These are phyloP conservation scores for Penicillium verrucosum DNA, from an alignment of 2,329 filamentous ascomycete species.

Conservation along the genomic window DNA sequence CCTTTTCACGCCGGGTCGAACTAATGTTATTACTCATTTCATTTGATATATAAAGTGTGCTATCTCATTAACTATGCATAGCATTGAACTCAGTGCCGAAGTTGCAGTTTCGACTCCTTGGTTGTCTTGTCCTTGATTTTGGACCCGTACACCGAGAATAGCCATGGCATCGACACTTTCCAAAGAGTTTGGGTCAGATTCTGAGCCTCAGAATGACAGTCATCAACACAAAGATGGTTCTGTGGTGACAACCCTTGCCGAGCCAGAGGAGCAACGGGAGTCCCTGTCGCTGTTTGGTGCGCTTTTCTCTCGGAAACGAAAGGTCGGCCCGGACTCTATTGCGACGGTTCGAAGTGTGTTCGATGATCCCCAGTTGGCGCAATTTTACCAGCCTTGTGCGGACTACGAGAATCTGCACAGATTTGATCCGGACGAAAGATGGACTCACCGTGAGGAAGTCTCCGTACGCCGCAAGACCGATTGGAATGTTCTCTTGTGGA, in stretches of 20 bases:
- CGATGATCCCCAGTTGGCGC: slow-evolving; percentile 41
- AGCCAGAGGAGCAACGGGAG: slow-evolving; percentile 1
- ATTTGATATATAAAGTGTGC: background rate
- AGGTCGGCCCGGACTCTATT: slow-evolving; percentile 19
- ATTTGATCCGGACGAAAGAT: slow-evolving; percentile 32
- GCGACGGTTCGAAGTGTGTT: slow-evolving; percentile 36
- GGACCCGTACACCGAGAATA: background rate
- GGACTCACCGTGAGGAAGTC: slow-evolving; percentile 29
- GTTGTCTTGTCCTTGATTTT: background rate
- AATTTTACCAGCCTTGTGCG: slow-evolving; percentile 26
- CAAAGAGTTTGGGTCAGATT: background rate
- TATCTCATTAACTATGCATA: background rate
- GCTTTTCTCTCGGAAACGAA: slow-evolving; percentile 20
- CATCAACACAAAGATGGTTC: background rate
- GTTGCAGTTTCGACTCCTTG: background rate
- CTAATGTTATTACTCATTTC: background rate
- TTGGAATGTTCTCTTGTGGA: slow-evolving; percentile 34
- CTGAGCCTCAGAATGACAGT: background rate
- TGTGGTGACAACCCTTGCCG: background rate
- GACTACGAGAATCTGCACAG: slow-evolving; percentile 40
- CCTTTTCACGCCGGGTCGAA: background rate
- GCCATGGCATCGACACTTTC: background rate
- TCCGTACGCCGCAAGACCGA: slow-evolving; percentile 30
- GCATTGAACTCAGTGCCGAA: background rate
- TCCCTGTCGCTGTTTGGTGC: slow-evolving; percentile 18